Base-by-base conservation (phyloP, 1,284 basidiomycete species). In the Chalciporus sp. region DNA sequence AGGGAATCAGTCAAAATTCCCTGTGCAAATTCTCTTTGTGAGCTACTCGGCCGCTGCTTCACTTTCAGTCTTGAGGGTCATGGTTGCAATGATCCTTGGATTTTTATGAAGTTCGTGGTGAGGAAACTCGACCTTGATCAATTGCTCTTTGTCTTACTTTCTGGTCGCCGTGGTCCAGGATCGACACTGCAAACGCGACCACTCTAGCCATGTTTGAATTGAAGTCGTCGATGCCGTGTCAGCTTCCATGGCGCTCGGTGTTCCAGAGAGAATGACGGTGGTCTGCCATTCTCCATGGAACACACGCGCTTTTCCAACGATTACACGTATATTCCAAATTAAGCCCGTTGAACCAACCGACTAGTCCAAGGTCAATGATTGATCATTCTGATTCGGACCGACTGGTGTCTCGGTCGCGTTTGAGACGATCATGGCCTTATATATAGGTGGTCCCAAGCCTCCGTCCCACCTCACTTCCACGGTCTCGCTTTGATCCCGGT, bases 351-450 rank as follows among this genome's bases (percentile, higher is more conserved):
- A 33, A 14, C 12, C 4, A 33, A 4, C 12, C 2, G 12, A 42
- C 20, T 9, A 37, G 29, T 12, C 8, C 35, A 29, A 29, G 37
- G n/a, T 16, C 19, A 43, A 27, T 10, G 28, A 40, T 29, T 7
- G n/a, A 8, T 37, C 31, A 14, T 47, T 63, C 28, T 29, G 26
- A 44, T 43, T 37, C 27, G 44, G 33, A 43, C 51, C 41, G 47
- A 16, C 41, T 8, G 20, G 33, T 49, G 37, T 53, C 35, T 55
- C 28, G 47, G 63, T 66, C 63, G 20, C 49, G 46, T 66, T 65
- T 29, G 37, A 62, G 66, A 65, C 39, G 40, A 16, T 16, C 41
- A 48, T 42, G 42, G 46, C 43, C 55, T 62, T 68, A 57, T 64
- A 53, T 51, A 49, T 19, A 7, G 44, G 40, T 55, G 46, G 20